A percentile compares a stretch with the other conserved stretches of the same genome.
Conservation (phyloP, 129 eudicot species). For the sunflower (Helianthus annuus) region DNA sequence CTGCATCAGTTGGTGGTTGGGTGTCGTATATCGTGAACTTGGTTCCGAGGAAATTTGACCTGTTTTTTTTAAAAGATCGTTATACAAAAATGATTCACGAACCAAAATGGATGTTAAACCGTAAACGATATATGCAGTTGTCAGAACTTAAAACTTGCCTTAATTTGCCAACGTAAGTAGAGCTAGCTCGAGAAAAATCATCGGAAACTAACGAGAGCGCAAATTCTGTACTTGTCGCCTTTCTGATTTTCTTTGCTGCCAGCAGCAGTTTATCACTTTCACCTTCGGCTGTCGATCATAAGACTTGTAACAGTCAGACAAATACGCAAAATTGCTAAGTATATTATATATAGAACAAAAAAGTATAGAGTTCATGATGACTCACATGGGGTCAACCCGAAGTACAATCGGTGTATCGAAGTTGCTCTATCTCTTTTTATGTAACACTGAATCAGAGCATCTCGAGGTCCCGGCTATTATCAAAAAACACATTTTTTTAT, state of each 20-base stretch:
- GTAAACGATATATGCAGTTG: not conserved
- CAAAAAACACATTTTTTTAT: not conserved
- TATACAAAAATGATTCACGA: not conserved
- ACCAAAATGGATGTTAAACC: not conserved
- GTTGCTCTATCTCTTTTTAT: slow-evolving; percentile 92
- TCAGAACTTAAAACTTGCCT: slow-evolving; percentile 59
- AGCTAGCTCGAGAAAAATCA: slow-evolving; percentile 89
- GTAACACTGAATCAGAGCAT: slow-evolving; percentile 81
- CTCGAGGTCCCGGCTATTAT: slow-evolving; percentile 91
- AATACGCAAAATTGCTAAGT: not conserved
- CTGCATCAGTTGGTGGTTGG: slow-evolving; percentile 63
- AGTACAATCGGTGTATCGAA: slow-evolving; percentile 66
- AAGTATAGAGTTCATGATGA: slow-evolving; percentile 27
- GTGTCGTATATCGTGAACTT: slow-evolving; percentile 82
- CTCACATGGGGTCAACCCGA: slow-evolving; percentile 92
- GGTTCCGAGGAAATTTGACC: slow-evolving; percentile 96
- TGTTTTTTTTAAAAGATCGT: slow-evolving; percentile 23
- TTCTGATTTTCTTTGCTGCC: slow-evolving; percentile 80
- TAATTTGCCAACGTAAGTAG: slow-evolving; percentile 84
- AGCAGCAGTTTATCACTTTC: slow-evolving; percentile 72
- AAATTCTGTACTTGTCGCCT: slow-evolving; percentile 83
- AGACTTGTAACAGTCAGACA: slow-evolving; percentile 28
- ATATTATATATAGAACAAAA: not conserved
- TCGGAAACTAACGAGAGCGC: slow-evolving; percentile 78
- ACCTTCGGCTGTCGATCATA: slow-evolving; percentile 56